Conservation (phyloP, 2,329 filamentous ascomycete genomes). For the Xylaria sp. region DNA sequence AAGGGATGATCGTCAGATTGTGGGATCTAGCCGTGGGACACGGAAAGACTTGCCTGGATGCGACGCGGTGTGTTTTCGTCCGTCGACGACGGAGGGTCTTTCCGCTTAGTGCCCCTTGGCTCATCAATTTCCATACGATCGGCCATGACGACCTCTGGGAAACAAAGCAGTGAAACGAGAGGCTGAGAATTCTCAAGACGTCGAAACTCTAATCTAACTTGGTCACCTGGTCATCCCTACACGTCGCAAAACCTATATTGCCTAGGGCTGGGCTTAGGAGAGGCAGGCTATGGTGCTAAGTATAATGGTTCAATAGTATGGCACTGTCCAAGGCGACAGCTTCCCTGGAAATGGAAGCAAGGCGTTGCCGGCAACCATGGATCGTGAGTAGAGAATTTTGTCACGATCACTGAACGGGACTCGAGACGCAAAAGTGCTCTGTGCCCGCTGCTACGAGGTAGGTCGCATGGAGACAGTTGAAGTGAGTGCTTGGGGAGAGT, state of each 20-base stretch:
- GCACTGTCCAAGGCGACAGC: neutral
- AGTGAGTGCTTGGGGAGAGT: neutral
- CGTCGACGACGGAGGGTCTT: slow-evolving; percentile 47
- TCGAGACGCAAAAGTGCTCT: no score
- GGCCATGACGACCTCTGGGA: slow-evolving; percentile 30
- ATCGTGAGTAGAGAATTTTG: neutral
- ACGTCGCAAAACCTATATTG: neutral
- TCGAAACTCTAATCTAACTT: neutral
- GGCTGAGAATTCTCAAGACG: neutral
- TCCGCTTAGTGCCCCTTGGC: slow-evolving; percentile 55
- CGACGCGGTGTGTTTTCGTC: slow-evolving; percentile 46
- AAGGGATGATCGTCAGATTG: slow-evolving; percentile 26
- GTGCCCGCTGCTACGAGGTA: no score
- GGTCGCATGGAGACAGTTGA: neutral
- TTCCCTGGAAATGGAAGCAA: neutral
- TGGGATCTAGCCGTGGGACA: neutral
- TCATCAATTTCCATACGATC: slow-evolving; percentile 54
- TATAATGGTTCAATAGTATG: neutral
- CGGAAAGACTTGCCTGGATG: slow-evolving; percentile 52
- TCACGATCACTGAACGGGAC: no score
- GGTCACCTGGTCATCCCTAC: neutral
- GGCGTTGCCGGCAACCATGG: slow-evolving; percentile 1
- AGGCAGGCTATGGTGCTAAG: slow-evolving; percentile 3
- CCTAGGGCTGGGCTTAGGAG: neutral
- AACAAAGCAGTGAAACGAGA: neutral